Conservation (phyloP, 768 basidiomycete genomes). For the Phaeotremella skinneri region DNA sequence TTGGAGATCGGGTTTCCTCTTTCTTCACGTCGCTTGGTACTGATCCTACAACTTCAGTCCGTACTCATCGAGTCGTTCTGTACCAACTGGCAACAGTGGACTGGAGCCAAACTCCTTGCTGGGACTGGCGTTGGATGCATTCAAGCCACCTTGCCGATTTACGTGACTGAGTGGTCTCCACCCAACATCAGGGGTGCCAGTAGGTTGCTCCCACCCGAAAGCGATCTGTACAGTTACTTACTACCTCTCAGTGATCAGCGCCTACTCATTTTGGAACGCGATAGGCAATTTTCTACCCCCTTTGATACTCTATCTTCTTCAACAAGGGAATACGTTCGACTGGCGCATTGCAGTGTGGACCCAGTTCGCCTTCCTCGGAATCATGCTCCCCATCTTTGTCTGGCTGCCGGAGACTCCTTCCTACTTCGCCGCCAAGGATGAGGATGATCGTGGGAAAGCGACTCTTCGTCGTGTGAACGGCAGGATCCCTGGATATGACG, state of each 20-base stretch:
- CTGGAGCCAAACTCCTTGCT: constrained; percentile 19
- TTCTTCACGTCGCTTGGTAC: background rate
- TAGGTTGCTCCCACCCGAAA: background rate
- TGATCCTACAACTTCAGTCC: constrained; percentile 8
- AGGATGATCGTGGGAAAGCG: constrained; percentile 16
- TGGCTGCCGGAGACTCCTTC: constrained; percentile 29
- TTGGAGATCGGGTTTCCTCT: background rate
- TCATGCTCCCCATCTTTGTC: constrained; percentile 29
- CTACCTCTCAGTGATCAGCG: constrained; percentile 8
- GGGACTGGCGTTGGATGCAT: constrained; percentile 22
- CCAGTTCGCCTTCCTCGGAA: constrained; percentile 26
- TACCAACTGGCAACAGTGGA: constrained; percentile 17
- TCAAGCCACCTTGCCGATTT: constrained; percentile 19
- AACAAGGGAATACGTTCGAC: constrained; percentile 17
- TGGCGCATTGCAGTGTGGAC: constrained; percentile 20
- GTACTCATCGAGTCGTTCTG: constrained; percentile 19
- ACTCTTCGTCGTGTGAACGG: constrained; percentile 23
- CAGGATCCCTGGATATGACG: constrained; percentile 21
- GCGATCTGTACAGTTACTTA: background rate
- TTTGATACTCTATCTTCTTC: constrained; percentile 13
- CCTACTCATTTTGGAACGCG: constrained; percentile 24
- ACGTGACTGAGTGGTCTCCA: constrained; percentile 26
- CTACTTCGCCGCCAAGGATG: constrained; percentile 22
- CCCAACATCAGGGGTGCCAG: constrained; percentile 24
- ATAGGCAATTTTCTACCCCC: constrained; percentile 24